Percentiles rank a stretch among this genome's conserved stretches.
These are phyloP conservation scores for Pilobolus umbonatus DNA, from an alignment of 192 early-diverging fungal species.

Conservation along the genomic window DNA sequence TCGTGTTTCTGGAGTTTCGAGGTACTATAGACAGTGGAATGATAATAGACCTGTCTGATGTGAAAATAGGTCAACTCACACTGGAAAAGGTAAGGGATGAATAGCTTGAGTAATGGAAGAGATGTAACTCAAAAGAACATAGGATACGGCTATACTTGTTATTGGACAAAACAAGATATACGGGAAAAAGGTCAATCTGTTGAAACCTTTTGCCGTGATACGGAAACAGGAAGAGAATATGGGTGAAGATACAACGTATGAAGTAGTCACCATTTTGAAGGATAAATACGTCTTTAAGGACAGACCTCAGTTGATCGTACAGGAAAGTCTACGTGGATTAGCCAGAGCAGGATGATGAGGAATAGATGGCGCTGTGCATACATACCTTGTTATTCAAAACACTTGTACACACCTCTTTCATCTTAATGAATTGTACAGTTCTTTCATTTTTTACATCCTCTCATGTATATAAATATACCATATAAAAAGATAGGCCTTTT, in stretches of 20 bases:
- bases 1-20: slow-evolving; percentile 28
- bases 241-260: slow-evolving; percentile 18
- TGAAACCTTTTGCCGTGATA: slow-evolving; percentile 33
- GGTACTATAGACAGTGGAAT: slow-evolving; percentile 19
- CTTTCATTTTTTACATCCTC: too few species aligned
- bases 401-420: too few species aligned
- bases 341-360: slow-evolving; percentile 16
- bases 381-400: too few species aligned
- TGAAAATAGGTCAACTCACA: slow-evolving; percentile 22
- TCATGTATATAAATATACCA: too few species aligned
- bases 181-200: slow-evolving; percentile 26
- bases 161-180: slow-evolving; percentile 33
- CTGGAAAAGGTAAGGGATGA: slow-evolving; percentile 15
- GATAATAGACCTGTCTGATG: slow-evolving; percentile 3
- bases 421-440: too few species aligned
- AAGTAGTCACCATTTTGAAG: slow-evolving; percentile 22
- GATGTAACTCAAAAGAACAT: background rate
- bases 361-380: background rate
- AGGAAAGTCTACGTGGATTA: slow-evolving; percentile 28
- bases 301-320: slow-evolving; percentile 29
- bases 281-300: slow-evolving; percentile 34
- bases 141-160: slow-evolving; percentile 23
- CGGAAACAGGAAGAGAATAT: slow-evolving; percentile 13
- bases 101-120: background rate
- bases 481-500: too few species aligned